Percentiles rank a stretch among this genome's conserved stretches.
Evolutionary conservation across 495 filamentous ascomycete genomes (phyloP).

Genomic region (Xylaria acuta): DNA sequence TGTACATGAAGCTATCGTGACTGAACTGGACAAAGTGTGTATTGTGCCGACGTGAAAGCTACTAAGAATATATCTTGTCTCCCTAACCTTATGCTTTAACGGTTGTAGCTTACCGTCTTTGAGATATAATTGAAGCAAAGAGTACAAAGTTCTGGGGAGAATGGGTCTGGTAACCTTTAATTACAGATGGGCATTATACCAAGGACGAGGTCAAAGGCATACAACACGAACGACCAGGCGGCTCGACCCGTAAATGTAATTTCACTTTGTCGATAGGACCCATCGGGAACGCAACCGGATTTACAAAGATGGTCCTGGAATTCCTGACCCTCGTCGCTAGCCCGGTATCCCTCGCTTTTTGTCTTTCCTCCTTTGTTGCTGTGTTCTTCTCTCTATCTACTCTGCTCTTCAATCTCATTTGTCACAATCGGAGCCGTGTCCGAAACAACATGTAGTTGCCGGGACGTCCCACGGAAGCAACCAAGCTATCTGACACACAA

Average conservation of each 20-base stretch:
- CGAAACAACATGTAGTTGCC: background rate
- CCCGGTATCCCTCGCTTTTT: background rate
- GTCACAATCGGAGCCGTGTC: background rate
- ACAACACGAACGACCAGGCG: background rate
- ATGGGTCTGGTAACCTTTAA: background rate
- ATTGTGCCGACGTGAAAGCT: background rate
- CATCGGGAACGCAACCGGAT: background rate
- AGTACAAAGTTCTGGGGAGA: background rate
- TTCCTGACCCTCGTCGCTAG: background rate
- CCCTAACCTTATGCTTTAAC: background rate
- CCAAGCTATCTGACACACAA: background rate
- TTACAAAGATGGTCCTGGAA: background rate
- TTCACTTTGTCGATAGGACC: background rate
- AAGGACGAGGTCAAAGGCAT: background rate
- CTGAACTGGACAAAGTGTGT: background rate
- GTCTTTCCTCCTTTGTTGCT: background rate
- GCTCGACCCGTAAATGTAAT: background rate
- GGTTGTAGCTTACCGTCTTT: background rate
- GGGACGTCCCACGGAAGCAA: background rate
- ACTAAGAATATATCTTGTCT: background rate
- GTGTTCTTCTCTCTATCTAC: background rate
- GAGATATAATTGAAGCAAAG: background rate
- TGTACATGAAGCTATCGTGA: background rate
- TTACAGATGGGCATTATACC: background rate
- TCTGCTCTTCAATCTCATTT: background rate